Conservation (phyloP, 306 rosid genomes). For the Styphnolobium japonicum region DNA sequence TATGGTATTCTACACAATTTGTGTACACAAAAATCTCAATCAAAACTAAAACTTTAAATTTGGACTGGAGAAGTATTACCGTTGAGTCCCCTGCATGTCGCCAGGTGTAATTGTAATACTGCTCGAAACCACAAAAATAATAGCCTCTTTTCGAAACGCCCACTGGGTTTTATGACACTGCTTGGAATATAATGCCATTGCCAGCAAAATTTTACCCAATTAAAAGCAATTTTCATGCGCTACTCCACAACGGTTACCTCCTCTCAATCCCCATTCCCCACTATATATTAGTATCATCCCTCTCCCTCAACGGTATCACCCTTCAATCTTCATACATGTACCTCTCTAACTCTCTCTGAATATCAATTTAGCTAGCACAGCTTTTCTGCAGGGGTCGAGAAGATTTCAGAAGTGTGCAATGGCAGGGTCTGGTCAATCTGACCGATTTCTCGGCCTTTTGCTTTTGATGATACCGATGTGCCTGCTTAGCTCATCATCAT, state of each 20-base stretch:
- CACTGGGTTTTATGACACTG: not conserved
- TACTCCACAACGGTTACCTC: constrained; percentile 37
- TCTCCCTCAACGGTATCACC: not conserved
- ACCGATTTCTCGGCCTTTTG: constrained; percentile 10
- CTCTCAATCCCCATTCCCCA: not conserved
- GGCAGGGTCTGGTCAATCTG: not conserved
- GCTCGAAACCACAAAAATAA: not conserved
- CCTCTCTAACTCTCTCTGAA: not conserved
- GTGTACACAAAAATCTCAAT: too few species aligned
- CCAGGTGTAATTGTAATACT: constrained; percentile 9
- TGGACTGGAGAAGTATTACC: not conserved
- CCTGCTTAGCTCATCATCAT: constrained; percentile 10
- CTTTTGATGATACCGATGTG: not conserved
- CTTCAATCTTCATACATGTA: not conserved
- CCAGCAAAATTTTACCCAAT: not conserved
- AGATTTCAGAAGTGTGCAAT: not conserved
- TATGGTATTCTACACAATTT: too few species aligned
- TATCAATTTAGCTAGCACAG: not conserved
- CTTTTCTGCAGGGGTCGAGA: too few species aligned
- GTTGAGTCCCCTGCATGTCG: constrained; percentile 34
- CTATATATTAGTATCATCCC: constrained; percentile 13
- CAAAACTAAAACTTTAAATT: too few species aligned
- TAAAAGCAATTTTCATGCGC: constrained; percentile 20
- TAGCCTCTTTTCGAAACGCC: constrained; percentile 11
- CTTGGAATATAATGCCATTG: not conserved